Evolutionary conservation across 2,329 filamentous ascomycete genomes (phyloP).

Genomic region (Botrytis hyacinthi): DNA sequence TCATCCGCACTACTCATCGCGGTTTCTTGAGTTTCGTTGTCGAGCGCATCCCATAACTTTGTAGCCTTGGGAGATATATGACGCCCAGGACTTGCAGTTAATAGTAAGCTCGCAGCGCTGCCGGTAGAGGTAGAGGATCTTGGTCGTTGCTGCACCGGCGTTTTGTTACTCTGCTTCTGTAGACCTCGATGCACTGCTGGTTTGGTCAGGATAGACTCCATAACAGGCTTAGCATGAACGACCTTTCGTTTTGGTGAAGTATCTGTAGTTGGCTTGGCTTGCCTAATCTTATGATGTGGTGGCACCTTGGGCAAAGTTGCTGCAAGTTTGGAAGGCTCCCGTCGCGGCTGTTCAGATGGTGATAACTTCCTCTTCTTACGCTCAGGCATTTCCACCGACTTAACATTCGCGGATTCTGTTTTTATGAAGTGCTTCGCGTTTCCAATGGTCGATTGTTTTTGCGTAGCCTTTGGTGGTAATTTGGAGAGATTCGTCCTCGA

Average conservation of each 20-base stretch:
- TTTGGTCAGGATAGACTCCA: background rate
- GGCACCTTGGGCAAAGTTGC: conserved; percentile 22
- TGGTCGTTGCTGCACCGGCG: background rate
- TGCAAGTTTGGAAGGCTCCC: conserved; percentile 15
- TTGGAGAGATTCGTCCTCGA: conserved; percentile 15
- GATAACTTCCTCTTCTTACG: conserved; percentile 35
- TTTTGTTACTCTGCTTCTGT: background rate
- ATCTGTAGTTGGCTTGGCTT: background rate
- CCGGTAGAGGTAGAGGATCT: background rate
- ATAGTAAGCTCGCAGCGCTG: background rate
- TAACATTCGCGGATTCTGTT: background rate
- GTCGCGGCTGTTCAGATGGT: conserved; percentile 20
- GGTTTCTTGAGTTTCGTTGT: background rate
- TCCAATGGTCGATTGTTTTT: background rate
- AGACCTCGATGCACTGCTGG: background rate
- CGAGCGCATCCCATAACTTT: conserved; percentile 30
- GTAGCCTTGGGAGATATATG: conserved; percentile 31
- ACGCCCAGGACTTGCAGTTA: background rate
- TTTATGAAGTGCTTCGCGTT: background rate
- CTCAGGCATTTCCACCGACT: conserved; percentile 22
- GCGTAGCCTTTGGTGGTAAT: conserved; percentile 14
- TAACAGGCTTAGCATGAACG: background rate
- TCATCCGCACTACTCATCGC: conserved; percentile 7
- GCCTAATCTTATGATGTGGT: conserved; percentile 6
- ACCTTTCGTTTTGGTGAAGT: background rate